These are phyloP conservation scores for Talaromyces sp. DNA, from an alignment of 2,329 filamentous ascomycete species.

Conservation along the genomic window DNA sequence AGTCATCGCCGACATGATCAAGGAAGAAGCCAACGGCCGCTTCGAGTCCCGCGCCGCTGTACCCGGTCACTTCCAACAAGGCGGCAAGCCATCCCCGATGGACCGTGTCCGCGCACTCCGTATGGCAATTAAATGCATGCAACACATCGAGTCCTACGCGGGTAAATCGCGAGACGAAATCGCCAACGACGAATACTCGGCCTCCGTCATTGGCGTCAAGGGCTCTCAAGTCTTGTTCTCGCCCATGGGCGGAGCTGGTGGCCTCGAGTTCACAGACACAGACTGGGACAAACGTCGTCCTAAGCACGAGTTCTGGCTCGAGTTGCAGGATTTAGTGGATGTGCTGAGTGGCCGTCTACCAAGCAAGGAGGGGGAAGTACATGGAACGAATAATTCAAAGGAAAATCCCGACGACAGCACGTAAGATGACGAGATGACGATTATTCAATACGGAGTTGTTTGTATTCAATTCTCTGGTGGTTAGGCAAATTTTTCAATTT, in stretches of 20 bases:
- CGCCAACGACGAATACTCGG: constrained; percentile 67
- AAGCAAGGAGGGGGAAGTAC: constrained; percentile 13
- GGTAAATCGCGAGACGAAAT: constrained; percentile 65
- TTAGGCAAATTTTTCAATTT: neutral
- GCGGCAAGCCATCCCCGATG: constrained; percentile 90
- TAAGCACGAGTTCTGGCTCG: constrained; percentile 79
- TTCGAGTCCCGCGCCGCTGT: constrained; percentile 92
- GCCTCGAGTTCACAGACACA: constrained; percentile 77
- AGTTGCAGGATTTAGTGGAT: constrained; percentile 76
- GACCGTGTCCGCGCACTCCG: constrained; percentile 89
- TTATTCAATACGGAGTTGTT: neutral
- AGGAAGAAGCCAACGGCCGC: constrained; percentile 82
- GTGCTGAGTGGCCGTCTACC: constrained; percentile 67
- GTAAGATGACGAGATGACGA: neutral
- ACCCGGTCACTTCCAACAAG: constrained; percentile 91
- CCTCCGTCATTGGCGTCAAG: constrained; percentile 85
- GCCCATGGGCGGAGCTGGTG: constrained; percentile 60
- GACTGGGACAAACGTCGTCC: constrained; percentile 91
- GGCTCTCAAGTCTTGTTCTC: constrained; percentile 87
- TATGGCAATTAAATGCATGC: constrained; percentile 88
- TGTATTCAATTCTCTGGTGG: neutral
- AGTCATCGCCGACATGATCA: constrained; percentile 92
- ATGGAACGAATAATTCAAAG: neutral
- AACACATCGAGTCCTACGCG: constrained; percentile 79
- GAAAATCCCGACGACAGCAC: neutral